Percentiles rank a stretch among this genome's conserved stretches.
Evolutionary conservation across 257 asterid genomes (phyloP).

Genomic region (Nicotiana benthamiana): DNA sequence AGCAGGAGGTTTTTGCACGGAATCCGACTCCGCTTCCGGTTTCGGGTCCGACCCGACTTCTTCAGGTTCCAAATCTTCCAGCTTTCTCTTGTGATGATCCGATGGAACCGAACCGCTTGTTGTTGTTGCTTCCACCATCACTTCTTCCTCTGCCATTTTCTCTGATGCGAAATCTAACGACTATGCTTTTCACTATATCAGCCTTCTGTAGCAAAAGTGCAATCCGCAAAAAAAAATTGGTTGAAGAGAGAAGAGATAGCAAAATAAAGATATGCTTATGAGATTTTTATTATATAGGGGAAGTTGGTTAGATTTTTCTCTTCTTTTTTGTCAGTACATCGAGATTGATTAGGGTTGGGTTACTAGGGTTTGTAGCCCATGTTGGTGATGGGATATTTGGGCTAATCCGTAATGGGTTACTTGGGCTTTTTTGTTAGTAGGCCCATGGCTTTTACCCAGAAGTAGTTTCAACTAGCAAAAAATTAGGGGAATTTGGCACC

Average conservation of each 20-base stretch:
- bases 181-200: background rate
- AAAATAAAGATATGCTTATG: background rate
- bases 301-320: background rate
- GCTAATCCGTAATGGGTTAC: background rate
- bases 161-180: background rate
- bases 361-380: constrained; percentile 1
- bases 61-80: constrained; percentile 60
- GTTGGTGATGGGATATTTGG: background rate
- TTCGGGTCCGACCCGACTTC: constrained; percentile 18
- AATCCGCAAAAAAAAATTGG: background rate
- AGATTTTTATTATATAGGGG: background rate
- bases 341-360: background rate
- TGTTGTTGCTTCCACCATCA: constrained; percentile 26
- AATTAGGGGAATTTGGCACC: no score
- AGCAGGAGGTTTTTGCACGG: constrained; percentile 18
- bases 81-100: constrained; percentile 76
- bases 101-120: constrained; percentile 18
- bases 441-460: background rate
- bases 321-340: background rate
- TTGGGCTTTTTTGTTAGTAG: background rate
- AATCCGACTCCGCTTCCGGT: constrained; percentile 16
- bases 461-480: no score
- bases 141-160: constrained; percentile 46
- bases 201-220: background rate
- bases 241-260: background rate